Conservation (phyloP, 1,139 yeast species). For the Spathaspora jeffriesii region DNA sequence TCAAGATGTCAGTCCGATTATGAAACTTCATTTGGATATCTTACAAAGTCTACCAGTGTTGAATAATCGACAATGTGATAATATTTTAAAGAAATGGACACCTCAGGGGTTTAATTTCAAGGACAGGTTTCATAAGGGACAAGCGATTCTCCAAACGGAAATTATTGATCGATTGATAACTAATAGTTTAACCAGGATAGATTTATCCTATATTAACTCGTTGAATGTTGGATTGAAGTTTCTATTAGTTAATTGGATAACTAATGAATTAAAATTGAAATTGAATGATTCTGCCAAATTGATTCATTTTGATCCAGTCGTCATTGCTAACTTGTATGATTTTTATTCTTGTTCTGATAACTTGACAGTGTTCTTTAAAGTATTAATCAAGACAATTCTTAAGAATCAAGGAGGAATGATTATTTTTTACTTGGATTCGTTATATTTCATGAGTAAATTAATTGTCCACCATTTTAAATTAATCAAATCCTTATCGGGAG, state of each 20-base stretch:
- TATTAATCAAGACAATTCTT: conserved; percentile 35
- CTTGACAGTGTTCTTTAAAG: conserved; percentile 43
- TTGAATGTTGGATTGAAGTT: conserved; percentile 41
- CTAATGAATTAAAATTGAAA: conserved; percentile 34
- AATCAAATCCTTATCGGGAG: conserved; percentile 35
- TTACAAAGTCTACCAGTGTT: conserved; percentile 56
- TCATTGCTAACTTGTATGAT: conserved; percentile 32
- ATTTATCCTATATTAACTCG: conserved; percentile 11
- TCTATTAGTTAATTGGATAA: conserved; percentile 43
- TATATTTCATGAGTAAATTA: conserved; percentile 35
- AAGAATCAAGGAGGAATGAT: conserved; percentile 44
- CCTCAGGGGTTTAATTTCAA: conserved; percentile 32
- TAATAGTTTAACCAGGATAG: conserved; percentile 13
- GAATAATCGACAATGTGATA: conserved; percentile 52
- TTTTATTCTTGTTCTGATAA: conserved; percentile 34
- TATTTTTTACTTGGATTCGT: conserved; percentile 41
- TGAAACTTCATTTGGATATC: conserved; percentile 48
- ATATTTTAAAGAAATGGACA: conserved; percentile 45
- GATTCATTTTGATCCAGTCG: conserved; percentile 36
- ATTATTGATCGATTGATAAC: conserved; percentile 23
- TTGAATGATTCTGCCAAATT: conserved; percentile 34
- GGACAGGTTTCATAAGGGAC: conserved; percentile 30
- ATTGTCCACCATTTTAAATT: conserved; percentile 38
- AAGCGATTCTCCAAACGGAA: conserved; percentile 21
- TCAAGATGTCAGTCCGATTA: conserved; percentile 18